Base-by-base conservation (phyloP, 2,329 filamentous ascomycete species). In the Neophaeococcomyces aloes region DNA sequence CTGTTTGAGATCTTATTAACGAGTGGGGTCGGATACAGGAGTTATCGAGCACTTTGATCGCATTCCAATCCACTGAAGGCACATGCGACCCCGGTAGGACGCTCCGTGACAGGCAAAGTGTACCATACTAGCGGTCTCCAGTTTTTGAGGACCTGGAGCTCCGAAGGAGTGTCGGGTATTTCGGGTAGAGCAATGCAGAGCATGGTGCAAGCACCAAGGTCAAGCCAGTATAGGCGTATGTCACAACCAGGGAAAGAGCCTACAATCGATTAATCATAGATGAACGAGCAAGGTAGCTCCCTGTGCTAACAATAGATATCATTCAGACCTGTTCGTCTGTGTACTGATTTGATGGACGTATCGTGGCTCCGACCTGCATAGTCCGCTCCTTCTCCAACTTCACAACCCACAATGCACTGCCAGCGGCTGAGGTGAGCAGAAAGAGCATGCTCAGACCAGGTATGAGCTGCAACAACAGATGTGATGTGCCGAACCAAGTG, bases 391-490 rank as follows among this genome's bases (percentile, higher is more conserved):
- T 69, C 62, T 96, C 88, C 39, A 95, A 65, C 51, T 81, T 78
- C 2, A 80, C 80, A 2, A 79, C 85, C 88, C 89, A 96, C 29
- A 96, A 67, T 1, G 86, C 89, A 33, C 85, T 81, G 2, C 89
- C 91, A 15, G 79, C 78, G 1, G 88, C 83, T 2, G 84, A 87
- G 0, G 89, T 95, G 52, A 98, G 66, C 30, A 96, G 71, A 61
- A 96, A 95, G 59, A 96, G 79, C 72, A 98, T 93, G n/a, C 84
- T 93, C 38, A 95, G 64, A 10, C 89, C 73, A 1, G 91, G 91
- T 7, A 95, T 72, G n/a, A 96, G 73, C 65, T 95, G 86, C 21
- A 96, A 65, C 5, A 86, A 61, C 67, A 95, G 77, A 38, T 87
- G 85, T 3, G 91, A 72, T 1, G 83, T 86, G 13, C 91, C 91